Evolutionary conservation across 1,284 basidiomycete genomes (phyloP).

Genomic region (Ganoderma leucocontextum): DNA sequence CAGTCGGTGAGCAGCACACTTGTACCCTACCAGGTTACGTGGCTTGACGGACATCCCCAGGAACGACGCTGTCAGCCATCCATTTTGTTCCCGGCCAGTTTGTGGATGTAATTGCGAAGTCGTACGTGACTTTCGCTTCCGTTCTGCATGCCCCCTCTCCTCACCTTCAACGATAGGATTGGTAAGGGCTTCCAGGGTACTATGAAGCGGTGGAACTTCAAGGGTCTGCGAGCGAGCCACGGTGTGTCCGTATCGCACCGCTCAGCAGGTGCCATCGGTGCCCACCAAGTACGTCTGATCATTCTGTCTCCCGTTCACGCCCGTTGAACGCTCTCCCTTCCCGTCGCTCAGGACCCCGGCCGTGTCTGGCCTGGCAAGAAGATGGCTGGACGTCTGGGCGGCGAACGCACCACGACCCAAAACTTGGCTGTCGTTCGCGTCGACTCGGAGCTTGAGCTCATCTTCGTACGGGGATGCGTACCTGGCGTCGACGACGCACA

Average conservation of each 20-base stretch:
- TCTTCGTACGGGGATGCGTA: constrained; percentile 85
- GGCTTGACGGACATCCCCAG: constrained; percentile 47
- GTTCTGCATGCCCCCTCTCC: not conserved
- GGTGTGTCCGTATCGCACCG: constrained; percentile 97
- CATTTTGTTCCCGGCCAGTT: constrained; percentile 99
- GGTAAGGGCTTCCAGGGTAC: constrained; percentile 98
- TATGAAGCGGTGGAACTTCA: constrained; percentile 98
- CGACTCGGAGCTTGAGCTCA: constrained; percentile 85
- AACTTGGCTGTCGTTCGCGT: constrained; percentile 92
- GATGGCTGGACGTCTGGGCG: constrained; percentile 97
- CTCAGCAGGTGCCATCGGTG: constrained; percentile 92
- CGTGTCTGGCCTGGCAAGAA: constrained; percentile 97
- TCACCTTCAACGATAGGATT: constrained; percentile 60
- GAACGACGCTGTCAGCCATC: constrained; percentile 88
- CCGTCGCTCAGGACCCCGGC: constrained; percentile 82
- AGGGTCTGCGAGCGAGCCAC: constrained; percentile 92
- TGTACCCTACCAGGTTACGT: constrained; percentile 12
- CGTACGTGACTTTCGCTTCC: constrained; percentile 62
- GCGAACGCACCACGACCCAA: constrained; percentile 83
- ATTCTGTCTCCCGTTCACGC: not conserved
- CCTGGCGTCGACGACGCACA: constrained; percentile 82
- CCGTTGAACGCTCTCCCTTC: constrained; percentile 6
- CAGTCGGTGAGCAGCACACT: constrained; percentile 71
- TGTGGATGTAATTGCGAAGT: constrained; percentile 93
- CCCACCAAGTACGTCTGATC: constrained; percentile 78